Evolutionary conservation across 495 filamentous ascomycete genomes (phyloP).

Genomic region (Aspergillus cristatus): DNA sequence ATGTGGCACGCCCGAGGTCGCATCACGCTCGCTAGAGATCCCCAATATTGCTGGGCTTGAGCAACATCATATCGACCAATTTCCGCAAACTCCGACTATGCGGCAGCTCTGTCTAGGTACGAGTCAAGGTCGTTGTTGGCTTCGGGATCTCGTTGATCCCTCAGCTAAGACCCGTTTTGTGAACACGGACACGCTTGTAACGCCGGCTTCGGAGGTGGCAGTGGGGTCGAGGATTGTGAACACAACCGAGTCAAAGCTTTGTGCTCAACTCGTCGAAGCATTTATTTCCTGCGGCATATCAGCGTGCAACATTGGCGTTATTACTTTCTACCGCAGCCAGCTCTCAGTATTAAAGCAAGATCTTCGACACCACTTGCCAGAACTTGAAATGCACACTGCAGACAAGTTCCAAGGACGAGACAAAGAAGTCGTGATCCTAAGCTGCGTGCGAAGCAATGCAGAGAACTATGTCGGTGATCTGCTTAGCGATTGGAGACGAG

Average conservation of each 20-base stretch:
- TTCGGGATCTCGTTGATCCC: slow-evolving; percentile 66
- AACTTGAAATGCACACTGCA: slow-evolving; percentile 88
- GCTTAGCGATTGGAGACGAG: slow-evolving; percentile 80
- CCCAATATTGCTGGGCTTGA: slow-evolving; percentile 51
- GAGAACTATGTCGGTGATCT: slow-evolving; percentile 74
- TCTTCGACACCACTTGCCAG: slow-evolving; percentile 39
- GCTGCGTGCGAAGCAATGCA: slow-evolving; percentile 78
- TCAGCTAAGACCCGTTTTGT: slow-evolving; percentile 67
- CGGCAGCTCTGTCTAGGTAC: slow-evolving; percentile 44
- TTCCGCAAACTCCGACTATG: slow-evolving; percentile 18
- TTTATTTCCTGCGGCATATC: slow-evolving; percentile 68
- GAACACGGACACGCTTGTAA: slow-evolving; percentile 71
- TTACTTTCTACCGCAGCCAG: slow-evolving; percentile 96
- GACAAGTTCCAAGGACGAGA: slow-evolving; percentile 95
- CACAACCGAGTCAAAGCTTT: slow-evolving; percentile 63
- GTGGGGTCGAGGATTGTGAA: slow-evolving; percentile 83
- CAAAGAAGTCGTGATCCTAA: slow-evolving; percentile 82
- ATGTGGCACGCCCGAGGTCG: slow-evolving; percentile 73
- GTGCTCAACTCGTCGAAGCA: slow-evolving; percentile 66
- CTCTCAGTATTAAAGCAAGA: slow-evolving; percentile 54
- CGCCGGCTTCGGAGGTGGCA: slow-evolving; percentile 55
- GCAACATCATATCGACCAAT: slow-evolving; percentile 39
- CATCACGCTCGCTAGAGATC: slow-evolving; percentile 49
- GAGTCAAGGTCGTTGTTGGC: slow-evolving; percentile 57
- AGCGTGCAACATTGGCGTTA: slow-evolving; percentile 77